These are phyloP conservation scores for Leccinum aurantiacum DNA, from an alignment of 768 basidiomycete species.

Conservation along the genomic window DNA sequence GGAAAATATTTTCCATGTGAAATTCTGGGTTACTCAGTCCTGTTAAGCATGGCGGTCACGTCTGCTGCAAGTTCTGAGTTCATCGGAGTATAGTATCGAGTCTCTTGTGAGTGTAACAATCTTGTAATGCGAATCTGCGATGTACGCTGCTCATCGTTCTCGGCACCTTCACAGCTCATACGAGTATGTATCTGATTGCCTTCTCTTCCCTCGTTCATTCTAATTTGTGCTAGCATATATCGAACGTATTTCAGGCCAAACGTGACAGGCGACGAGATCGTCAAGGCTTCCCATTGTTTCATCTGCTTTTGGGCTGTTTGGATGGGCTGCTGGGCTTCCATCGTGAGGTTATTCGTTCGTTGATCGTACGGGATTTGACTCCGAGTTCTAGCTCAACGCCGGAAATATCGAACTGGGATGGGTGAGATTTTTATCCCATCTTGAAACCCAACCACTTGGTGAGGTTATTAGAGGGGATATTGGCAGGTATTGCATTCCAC, in stretches of 20 bases:
- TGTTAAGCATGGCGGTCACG: constrained; percentile 45
- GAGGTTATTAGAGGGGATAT: too few species aligned
- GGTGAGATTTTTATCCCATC: constrained; percentile 29
- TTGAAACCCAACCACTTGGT: too few species aligned
- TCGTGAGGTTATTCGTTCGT: constrained; percentile 25
- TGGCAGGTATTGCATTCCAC: too few species aligned
- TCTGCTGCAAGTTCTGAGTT: constrained; percentile 46
- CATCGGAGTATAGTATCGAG: constrained; percentile 40
- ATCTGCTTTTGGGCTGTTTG: constrained; percentile 45
- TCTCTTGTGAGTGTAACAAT: constrained; percentile 37
- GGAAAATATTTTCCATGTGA: not conserved
- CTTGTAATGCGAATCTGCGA: not conserved
- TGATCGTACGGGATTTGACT: not conserved
- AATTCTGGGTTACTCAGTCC: not conserved
- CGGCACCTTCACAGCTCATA: constrained; percentile 37
- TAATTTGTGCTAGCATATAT: constrained; percentile 29
- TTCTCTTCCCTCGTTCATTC: not conserved
- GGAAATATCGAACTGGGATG: constrained; percentile 47
- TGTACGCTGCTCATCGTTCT: not conserved
- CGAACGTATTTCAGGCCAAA: constrained; percentile 40
- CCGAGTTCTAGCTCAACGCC: constrained; percentile 38
- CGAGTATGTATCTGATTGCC: constrained; percentile 34
- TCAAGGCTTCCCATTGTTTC: constrained; percentile 39
- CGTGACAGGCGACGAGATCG: constrained; percentile 40
- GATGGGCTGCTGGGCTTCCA: constrained; percentile 45